Evolutionary conservation across 768 basidiomycete species (phyloP).

Genomic region (Suillus fuscotomentosus): DNA sequence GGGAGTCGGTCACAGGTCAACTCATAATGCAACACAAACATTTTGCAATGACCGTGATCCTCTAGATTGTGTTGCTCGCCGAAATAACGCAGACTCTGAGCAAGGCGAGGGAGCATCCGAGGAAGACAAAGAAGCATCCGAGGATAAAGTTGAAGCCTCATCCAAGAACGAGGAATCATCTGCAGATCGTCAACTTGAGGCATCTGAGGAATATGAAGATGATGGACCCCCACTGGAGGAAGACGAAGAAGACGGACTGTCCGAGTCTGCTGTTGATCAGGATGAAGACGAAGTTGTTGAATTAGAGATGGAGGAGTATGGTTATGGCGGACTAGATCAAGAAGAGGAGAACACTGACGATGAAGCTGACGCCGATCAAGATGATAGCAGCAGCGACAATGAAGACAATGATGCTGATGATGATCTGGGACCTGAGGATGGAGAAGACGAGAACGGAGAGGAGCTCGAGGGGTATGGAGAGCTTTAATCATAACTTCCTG

Average conservation of each 20-base stretch:
- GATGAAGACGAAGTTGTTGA: background rate
- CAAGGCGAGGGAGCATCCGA: background rate
- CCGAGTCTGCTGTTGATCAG: background rate
- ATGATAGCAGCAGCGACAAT: background rate
- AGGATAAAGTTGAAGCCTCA: too few species aligned
- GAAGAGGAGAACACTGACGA: background rate
- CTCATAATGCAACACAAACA: background rate
- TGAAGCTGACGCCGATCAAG: background rate
- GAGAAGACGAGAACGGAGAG: slow-evolving; percentile 2
- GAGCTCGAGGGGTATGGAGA: background rate
- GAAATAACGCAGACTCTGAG: background rate
- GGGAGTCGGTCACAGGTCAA: slow-evolving; percentile 26
- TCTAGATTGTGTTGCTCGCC: background rate
- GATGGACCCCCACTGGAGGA: background rate
- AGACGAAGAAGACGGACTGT: background rate
- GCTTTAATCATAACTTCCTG: background rate
- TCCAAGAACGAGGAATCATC: too few species aligned
- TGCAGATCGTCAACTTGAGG: background rate
- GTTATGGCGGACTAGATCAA: slow-evolving; percentile 1
- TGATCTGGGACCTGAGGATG: background rate
- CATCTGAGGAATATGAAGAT: background rate
- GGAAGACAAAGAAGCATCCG: background rate
- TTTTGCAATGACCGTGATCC: background rate
- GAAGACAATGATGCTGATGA: background rate
- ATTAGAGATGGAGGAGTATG: slow-evolving; percentile 2